These are phyloP conservation scores for Polyporus tsugae DNA, from an alignment of 1,284 basidiomycete species.

Conservation along the genomic window DNA sequence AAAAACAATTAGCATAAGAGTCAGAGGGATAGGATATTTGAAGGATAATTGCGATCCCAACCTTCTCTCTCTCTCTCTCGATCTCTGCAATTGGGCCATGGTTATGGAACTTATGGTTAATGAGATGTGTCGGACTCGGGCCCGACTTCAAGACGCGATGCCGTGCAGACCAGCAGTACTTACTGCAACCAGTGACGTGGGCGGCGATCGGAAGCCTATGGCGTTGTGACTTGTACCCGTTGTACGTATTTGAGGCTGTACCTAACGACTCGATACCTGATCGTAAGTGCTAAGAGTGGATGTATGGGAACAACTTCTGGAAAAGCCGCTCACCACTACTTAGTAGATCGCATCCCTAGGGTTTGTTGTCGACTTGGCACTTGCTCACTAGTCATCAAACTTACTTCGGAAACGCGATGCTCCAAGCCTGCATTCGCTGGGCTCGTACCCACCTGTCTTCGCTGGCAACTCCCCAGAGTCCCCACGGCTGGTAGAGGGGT, in stretches of 20 bases:
- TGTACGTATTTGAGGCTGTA: not conserved
- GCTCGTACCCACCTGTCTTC: not conserved
- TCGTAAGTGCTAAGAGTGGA: not conserved
- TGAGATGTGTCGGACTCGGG: no score
- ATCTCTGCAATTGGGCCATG: not conserved
- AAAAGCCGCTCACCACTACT: not conserved
- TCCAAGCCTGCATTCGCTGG: no score
- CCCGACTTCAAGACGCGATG: not conserved
- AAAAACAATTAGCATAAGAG: no score
- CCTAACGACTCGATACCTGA: not conserved
- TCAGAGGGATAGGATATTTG: not conserved
- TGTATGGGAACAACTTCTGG: not conserved
- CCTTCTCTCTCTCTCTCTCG: no score
- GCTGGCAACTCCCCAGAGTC: no score
- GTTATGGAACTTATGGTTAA: not conserved
- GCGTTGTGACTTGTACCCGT: not conserved
- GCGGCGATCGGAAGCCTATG: not conserved
- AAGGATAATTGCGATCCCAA: not conserved
- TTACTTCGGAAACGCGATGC: not conserved
- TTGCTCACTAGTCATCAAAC: not conserved
- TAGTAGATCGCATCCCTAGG: not conserved
- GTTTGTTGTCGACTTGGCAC: not conserved
- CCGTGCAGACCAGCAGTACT: not conserved
- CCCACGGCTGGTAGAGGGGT: not conserved
- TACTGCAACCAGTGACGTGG: no score